phyloP scores from a whole-genome alignment of 495 filamentous ascomycete species.

The Choiromyces venosus region DNA sequence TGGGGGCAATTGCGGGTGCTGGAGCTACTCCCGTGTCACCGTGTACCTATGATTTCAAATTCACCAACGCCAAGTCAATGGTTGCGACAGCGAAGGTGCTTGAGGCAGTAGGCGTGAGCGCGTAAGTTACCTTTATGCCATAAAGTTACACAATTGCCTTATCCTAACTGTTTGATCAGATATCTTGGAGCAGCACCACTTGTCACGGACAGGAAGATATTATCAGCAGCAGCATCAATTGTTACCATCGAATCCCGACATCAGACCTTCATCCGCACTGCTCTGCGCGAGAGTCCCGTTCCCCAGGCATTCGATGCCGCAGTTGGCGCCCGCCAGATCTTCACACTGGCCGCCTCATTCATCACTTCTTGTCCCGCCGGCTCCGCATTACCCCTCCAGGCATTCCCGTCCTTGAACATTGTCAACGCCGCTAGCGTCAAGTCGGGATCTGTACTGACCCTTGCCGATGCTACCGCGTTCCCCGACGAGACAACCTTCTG shows the following conservation, averaged over 20 bases:
- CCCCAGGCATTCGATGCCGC: conserved; percentile 59
- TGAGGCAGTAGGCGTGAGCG: conserved; percentile 58
- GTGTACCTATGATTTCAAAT: conserved; percentile 59
- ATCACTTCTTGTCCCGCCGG: conserved; percentile 56
- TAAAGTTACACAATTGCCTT: neutral
- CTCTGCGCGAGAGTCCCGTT: conserved; percentile 48
- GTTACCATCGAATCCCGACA: conserved; percentile 59
- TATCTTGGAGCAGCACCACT: conserved; percentile 60
- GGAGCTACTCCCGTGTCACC: conserved; percentile 55
- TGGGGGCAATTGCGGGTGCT: conserved; percentile 51
- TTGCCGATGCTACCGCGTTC: conserved; percentile 46
- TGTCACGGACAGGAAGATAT: conserved; percentile 50
- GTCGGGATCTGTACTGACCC: conserved; percentile 47
- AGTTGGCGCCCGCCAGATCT: conserved; percentile 54
- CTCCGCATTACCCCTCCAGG: conserved; percentile 52
- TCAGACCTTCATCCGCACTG: conserved; percentile 56
- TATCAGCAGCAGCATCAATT: conserved; percentile 55
- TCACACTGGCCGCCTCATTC: conserved; percentile 61
- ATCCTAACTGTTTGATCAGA: conserved; percentile 17
- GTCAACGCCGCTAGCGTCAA: conserved; percentile 46
- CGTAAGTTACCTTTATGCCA: conserved; percentile 38
- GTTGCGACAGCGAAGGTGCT: conserved; percentile 56
- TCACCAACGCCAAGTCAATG: conserved; percentile 57
- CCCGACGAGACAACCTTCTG: conserved; percentile 44
- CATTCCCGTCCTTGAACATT: conserved; percentile 56